phyloP scores from a whole-genome alignment of 129 eudicot species.

The carrot (Daucus carota) region DNA sequence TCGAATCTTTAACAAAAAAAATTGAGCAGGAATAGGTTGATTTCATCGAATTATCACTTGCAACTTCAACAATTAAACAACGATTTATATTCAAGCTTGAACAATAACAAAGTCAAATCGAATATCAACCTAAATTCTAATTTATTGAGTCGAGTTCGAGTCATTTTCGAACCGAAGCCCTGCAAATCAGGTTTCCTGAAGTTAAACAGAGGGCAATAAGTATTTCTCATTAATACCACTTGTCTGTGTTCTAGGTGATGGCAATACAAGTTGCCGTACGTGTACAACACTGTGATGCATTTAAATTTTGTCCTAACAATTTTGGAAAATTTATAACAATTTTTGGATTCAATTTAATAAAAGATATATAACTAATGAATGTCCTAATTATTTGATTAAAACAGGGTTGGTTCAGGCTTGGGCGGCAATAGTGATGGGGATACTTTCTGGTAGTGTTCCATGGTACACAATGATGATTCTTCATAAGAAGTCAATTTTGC shows the following conservation, averaged over 20 bases:
- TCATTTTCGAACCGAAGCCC: not conserved
- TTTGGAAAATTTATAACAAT: not conserved
- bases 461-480: constrained; percentile 89
- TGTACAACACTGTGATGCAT: not conserved
- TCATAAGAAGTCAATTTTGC: constrained; percentile 62
- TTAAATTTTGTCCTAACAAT: not conserved
- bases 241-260: too few relatives aligned
- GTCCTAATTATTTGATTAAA: not conserved
- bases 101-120: too few relatives aligned
- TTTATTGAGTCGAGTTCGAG: not conserved
- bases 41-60: too few relatives aligned
- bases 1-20: too few relatives aligned
- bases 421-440: constrained; percentile 71
- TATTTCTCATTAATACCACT: not conserved
- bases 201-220: not conserved
- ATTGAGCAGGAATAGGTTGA: too few relatives aligned
- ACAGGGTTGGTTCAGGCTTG: constrained; percentile 79
- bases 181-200: not conserved
- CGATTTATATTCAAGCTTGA: too few relatives aligned
- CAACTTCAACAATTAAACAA: too few relatives aligned
- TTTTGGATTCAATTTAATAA: not conserved
- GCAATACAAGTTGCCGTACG: not conserved
- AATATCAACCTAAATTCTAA: too few relatives aligned
- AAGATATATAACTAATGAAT: not conserved
- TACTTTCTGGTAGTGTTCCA: constrained; percentile 65